Conservation (phyloP, 106 monocot species). For the Dioscorea zingiberensis region DNA sequence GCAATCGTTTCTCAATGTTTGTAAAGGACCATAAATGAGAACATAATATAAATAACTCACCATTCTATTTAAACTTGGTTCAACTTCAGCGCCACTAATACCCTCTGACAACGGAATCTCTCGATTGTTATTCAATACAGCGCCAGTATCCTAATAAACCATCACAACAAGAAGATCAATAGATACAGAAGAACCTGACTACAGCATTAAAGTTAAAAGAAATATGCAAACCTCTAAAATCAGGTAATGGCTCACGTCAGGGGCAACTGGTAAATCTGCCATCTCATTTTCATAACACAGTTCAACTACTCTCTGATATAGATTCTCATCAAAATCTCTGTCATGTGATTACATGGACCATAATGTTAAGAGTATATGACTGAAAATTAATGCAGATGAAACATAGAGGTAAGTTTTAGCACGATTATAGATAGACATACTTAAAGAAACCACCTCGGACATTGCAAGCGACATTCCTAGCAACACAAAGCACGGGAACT, state of each 20-base stretch:
- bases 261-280: conserved; percentile 60
- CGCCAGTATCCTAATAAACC: conserved; percentile 38
- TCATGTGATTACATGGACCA: not conserved
- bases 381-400: too few species aligned
- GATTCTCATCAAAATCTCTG: conserved; percentile 91
- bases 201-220: not conserved
- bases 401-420: too few species aligned
- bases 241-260: conserved; percentile 84
- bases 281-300: conserved; percentile 76
- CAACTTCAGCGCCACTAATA: conserved; percentile 51
- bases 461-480: conserved; percentile 97
- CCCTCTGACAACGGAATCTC: conserved; percentile 49
- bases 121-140: conserved; percentile 31
- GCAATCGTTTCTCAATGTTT: too few species aligned
- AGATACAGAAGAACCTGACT: not conserved
- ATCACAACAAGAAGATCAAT: not conserved
- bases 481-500: conserved; percentile 88
- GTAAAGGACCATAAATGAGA: too few species aligned
- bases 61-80: conserved; percentile 32
- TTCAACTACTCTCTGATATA: conserved; percentile 56
- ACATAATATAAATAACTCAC: conserved; percentile 16
- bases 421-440: conserved; percentile 19
- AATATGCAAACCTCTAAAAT: conserved; percentile 50
- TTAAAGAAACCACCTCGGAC: conserved; percentile 91
- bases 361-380: too few species aligned